Percentiles rank a stretch among this genome's conserved stretches.
These are phyloP conservation scores for Zygoascus bituminiphila DNA, from an alignment of 805 yeast species.

Conservation along the genomic window DNA sequence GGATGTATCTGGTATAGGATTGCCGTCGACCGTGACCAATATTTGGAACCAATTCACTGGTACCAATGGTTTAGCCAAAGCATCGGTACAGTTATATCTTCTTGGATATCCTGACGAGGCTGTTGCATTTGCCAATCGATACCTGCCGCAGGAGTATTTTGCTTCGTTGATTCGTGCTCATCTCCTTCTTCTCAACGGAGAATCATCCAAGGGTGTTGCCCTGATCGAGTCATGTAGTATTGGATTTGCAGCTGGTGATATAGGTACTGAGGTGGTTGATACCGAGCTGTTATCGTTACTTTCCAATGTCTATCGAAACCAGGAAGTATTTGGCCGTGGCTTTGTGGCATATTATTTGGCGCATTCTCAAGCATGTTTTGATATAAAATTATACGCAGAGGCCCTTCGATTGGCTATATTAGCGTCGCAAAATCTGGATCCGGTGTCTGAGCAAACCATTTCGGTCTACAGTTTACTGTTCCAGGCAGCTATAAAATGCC, in stretches of 20 bases:
- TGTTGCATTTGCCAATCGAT: conserved; percentile 7
- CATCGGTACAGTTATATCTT: not conserved
- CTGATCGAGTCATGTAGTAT: conserved; percentile 27
- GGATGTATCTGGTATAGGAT: not conserved
- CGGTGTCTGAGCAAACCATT: conserved; percentile 17
- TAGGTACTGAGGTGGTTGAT: conserved; percentile 9
- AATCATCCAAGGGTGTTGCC: conserved; percentile 26
- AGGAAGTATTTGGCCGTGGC: conserved; percentile 3
- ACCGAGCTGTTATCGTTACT: not conserved
- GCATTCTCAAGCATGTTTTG: conserved; percentile 3
- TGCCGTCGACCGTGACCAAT: not conserved
- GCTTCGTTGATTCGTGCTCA: conserved; percentile 24
- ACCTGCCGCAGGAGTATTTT: conserved; percentile 7
- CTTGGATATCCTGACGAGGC: conserved; percentile 4
- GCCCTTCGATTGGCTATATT: conserved; percentile 33
- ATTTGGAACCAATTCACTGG: not conserved
- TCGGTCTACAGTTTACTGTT: conserved; percentile 7
- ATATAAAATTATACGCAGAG: conserved; percentile 9
- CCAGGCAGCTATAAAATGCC: conserved; percentile 24
- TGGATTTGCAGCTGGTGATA: conserved; percentile 17
- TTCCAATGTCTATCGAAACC: not conserved
- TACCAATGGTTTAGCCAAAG: not conserved
- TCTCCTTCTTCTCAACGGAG: conserved; percentile 18
- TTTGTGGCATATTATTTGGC: conserved; percentile 5
- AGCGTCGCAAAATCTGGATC: conserved; percentile 19